Evolutionary conservation across 805 yeast species (phyloP), one percentile per base, ranked within the genome.

Genomic region (Komagataella mondaviorum): DNA sequence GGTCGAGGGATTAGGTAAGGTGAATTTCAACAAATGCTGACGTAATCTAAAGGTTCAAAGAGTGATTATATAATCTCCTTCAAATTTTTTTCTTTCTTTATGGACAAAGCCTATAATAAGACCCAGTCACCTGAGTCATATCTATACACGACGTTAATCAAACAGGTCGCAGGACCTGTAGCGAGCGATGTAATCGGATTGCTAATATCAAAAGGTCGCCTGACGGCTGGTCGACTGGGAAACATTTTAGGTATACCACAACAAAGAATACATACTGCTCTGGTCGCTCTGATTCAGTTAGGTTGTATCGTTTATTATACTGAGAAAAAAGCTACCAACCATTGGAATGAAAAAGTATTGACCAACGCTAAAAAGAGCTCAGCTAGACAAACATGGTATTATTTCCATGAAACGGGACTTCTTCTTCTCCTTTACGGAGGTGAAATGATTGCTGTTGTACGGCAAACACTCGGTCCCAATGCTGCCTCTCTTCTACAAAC

Each of bases 231-330:
- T 22, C 88, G 85, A 49, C 57, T 89, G 20, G 63, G 74, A 46
- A 62, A 65, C 23, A 66, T 67, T 50, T 69, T 83, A 2, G 65
- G 68, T 6, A 61, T 85, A 49, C 75, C 83, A 1, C 51, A 69
- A 0, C 63, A 75, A 12, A 66, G 75, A 12, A 78, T 87, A 17
- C 81, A 81, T 56, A 76, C 83, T 39, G 72, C 85, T 0, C 69
- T 91, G 46, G 95, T 87, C 4, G 77, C 90, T 6, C 68, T 91
- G 59, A 72, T 90, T 45, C 96, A 91, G 65, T 70, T 88, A 55
- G 78, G 85, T 53, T 85, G 95, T 63, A 81, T 87, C 7, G 75
- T 75, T 22, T 80, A 80, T 59, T 56, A 51, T 44, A 51, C 54
- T 10, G 81, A 89, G 80, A 67, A 67, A 16, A 30, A 30, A 30